Base-by-base conservation (phyloP, 768 basidiomycete genomes). In the Trametopsis cervina region DNA sequence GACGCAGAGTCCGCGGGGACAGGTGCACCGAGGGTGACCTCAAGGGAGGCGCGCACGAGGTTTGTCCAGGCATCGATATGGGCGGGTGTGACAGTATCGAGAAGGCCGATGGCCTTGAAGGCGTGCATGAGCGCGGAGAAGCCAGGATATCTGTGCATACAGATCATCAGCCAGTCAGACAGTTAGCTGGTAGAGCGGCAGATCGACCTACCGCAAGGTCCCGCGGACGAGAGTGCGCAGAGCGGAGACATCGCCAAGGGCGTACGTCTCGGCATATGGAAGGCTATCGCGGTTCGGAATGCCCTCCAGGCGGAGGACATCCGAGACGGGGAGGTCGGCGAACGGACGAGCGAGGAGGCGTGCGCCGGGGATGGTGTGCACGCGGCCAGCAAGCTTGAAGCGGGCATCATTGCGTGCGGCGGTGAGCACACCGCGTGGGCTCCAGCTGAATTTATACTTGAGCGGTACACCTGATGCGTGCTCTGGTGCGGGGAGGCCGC, bases 371-470 rank as follows among this genome's bases (percentile, higher is more conserved):
- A n/a, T n/a, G n/a, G n/a, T n/a, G n/a, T 50, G 63, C 73, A 85
- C 87, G 65, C 77, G 59, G 4, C 70, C 69, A 24, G 69, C 55
- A 21, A 91, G 67, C 57, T 76, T 75, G 64, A 81, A 96, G 33
- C 59, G 61, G 1, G 94, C 91, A 0, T 68, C 62, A 54, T 94
- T 90, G 48, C 81, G 63, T 0, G 88, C 87, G 2, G 92, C 94
- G 13, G 73, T 77, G 33, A 97, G 66, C 6, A 95, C 92, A 4
- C 90, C 93, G 49, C 81, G 73, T 0, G 94, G 92, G 42, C 81
- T 87, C 94, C 94, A 97, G 55, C 90, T 89, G 60, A 92, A 92
- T 60, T 93, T 95, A 60, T 95, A 93, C n/a, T 83, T 75, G 9
- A 94, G 67, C 1, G 91, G 90, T 13, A 85, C 78, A 52, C 71